phyloP scores from a whole-genome alignment of 2,329 filamentous ascomycete genomes.

The Fusarium siculi region DNA sequence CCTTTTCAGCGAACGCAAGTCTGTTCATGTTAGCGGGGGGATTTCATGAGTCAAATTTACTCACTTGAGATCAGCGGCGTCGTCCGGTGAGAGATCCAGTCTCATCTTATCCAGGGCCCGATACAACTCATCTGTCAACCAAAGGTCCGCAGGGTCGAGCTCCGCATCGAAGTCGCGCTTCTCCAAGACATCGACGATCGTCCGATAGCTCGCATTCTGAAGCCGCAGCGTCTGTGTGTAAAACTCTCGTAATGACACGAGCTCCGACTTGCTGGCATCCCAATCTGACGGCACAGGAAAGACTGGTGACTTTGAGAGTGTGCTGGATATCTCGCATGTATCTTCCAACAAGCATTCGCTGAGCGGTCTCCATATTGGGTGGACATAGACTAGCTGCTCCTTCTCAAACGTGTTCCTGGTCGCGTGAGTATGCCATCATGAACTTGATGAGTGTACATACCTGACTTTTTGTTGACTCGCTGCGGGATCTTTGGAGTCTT shows the following conservation, averaged over 20 bases:
- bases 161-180: conserved; percentile 32
- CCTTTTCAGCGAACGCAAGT: conserved; percentile 7
- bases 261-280: conserved; percentile 39
- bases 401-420: conserved; percentile 31
- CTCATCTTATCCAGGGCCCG: conserved; percentile 35
- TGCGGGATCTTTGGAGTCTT: conserved; percentile 20
- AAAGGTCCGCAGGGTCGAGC: conserved; percentile 33
- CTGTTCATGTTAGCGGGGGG: neutral
- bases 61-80: conserved; percentile 31
- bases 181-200: conserved; percentile 29
- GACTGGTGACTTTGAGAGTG: conserved; percentile 37
- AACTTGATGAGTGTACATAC: conserved; percentile 20
- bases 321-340: conserved; percentile 35
- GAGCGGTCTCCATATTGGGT: conserved; percentile 38
- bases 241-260: conserved; percentile 36
- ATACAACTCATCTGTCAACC: conserved; percentile 33
- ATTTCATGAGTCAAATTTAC: neutral
- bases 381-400: conserved; percentile 35
- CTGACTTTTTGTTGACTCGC: conserved; percentile 30
- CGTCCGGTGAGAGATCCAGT: conserved; percentile 19
- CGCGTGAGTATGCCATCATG: neutral
- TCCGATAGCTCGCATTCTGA: conserved; percentile 29
- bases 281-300: conserved; percentile 36
- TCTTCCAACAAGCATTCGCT: conserved; percentile 39
- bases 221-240: conserved; percentile 34